A percentile compares a stretch with the other conserved stretches of the same genome.
Conservation (phyloP, 257 asterid genomes). For the Voacanga thouarsii region DNA sequence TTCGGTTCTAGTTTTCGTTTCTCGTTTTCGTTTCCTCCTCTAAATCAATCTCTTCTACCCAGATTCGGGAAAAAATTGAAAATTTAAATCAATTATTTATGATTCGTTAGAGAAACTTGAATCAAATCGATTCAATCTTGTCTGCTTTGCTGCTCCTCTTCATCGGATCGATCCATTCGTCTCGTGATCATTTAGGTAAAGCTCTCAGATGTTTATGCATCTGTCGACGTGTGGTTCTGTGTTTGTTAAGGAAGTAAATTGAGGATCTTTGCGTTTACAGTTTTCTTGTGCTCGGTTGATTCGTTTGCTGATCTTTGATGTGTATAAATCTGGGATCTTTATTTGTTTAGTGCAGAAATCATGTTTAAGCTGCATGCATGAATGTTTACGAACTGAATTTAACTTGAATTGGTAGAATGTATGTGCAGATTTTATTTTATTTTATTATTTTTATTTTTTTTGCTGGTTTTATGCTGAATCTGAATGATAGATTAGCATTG, state of each 20-base stretch:
- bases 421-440: background rate
- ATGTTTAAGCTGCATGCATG: slow-evolving; percentile 12
- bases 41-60: background rate
- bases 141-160: background rate
- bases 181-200: slow-evolving; percentile 30
- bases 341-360: background rate
- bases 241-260: background rate
- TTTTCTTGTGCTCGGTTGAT: background rate
- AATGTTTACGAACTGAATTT: background rate
- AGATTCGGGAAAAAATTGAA: background rate
- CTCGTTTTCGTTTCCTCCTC: background rate
- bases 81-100: slow-evolving; percentile 2
- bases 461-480: background rate
- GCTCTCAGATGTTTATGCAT: slow-evolving; percentile 5
- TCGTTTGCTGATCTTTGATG: slow-evolving; percentile 2
- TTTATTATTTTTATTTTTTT: background rate
- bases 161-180: slow-evolving; percentile 12
- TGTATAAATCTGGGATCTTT: slow-evolving; percentile 17
- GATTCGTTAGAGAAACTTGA: slow-evolving; percentile 6
- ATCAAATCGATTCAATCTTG: slow-evolving; percentile 18
- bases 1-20: slow-evolving; percentile 12
- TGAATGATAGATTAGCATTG: background rate
- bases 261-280: background rate
- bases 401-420: slow-evolving; percentile 4
- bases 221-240: background rate